Evolutionary conservation across 495 filamentous ascomycete species (phyloP).

Genomic region (Lineolata rhizophorae): DNA sequence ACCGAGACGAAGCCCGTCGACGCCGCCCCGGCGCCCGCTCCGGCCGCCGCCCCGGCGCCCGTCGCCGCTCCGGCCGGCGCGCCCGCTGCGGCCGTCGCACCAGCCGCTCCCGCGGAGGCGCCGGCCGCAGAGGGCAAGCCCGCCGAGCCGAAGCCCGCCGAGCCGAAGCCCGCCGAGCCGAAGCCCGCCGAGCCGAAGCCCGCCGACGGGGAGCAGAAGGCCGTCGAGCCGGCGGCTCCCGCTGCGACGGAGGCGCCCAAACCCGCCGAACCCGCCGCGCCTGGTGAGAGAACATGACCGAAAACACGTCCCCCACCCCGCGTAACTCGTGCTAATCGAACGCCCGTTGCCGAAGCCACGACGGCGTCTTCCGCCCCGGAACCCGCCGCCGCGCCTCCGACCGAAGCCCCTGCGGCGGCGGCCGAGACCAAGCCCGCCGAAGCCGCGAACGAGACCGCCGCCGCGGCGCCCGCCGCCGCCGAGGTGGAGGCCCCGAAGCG

Average conservation of each 20-base stretch:
- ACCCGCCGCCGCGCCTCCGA: background rate
- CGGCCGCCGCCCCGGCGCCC: constrained; percentile 1
- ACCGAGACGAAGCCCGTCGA: constrained; percentile 8
- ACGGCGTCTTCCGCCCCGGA: constrained; percentile 1
- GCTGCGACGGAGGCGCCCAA: background rate
- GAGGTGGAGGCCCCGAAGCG: background rate
- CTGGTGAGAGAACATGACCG: too few species aligned
- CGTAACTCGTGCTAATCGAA: background rate
- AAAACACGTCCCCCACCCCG: background rate
- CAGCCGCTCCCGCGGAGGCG: background rate
- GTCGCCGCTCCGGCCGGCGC: constrained; percentile 2
- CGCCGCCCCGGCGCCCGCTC: constrained; percentile 7
- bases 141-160: background rate
- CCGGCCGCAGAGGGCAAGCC: background rate
- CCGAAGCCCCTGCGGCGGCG: background rate
- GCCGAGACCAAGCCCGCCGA: constrained; percentile 2
- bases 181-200: constrained; percentile 1
- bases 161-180: background rate
- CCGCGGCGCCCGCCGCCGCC: constrained; percentile 1
- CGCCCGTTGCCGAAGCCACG: too few species aligned
- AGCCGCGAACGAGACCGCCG: constrained; percentile 6
- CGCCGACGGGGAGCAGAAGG: constrained; percentile 1
- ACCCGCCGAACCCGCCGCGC: constrained; percentile 1
- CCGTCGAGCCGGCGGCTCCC: background rate
- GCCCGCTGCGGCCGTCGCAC: constrained; percentile 5